Base-by-base conservation (phyloP, 306 rosid genomes). In the Quercus cerris region DNA sequence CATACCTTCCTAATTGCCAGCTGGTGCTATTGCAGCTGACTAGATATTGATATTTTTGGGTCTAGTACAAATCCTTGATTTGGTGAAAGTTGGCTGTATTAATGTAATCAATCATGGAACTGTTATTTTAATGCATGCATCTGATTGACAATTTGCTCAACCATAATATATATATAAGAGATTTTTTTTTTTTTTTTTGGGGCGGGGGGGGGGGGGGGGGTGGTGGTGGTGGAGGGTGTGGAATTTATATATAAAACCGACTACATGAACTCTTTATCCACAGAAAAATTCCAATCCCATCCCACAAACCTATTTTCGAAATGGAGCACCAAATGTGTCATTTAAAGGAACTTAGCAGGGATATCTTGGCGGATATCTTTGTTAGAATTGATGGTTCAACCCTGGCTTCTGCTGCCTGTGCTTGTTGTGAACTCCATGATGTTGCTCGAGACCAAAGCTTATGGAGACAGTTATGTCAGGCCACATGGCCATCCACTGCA, bases 401-500 rank as follows among this genome's bases (percentile, higher is more conserved):
- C 11, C 11, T 64, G 20, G 46, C 70, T 30, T 19, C 70, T 64
- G 70, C 22, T 30, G 46, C 70, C n/a, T 64, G 46, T 30, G 33
- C 44, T n/a, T 64, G 22, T 31, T 64, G 44, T 17, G 23, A 31
- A 20, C 70, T 64, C 5, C 70, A 35, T 30, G 23, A 64, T 64
- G 33, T 8, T 5, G 70, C 70, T 17, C 70, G 70, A 64, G 70
- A 64, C 46, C 70, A 64, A 30, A 15, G 44, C 44, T 64, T 64
- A 64, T 64, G 70, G 70, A 30, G 46, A 18, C 46, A 17, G 44
- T 30, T 64, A 9, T 30, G 70, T 6, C 46, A 64, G 12, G 31
- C 46, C 22, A 64, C 70, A 20, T 64, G 70, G 70, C 70, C 70
- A 10, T 64, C 70, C 30, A 30, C 70, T 17, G 70, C 70, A 64